Evolutionary conservation across 495 filamentous ascomycete genomes (phyloP).

Genomic region (Xylaria telfairii): DNA sequence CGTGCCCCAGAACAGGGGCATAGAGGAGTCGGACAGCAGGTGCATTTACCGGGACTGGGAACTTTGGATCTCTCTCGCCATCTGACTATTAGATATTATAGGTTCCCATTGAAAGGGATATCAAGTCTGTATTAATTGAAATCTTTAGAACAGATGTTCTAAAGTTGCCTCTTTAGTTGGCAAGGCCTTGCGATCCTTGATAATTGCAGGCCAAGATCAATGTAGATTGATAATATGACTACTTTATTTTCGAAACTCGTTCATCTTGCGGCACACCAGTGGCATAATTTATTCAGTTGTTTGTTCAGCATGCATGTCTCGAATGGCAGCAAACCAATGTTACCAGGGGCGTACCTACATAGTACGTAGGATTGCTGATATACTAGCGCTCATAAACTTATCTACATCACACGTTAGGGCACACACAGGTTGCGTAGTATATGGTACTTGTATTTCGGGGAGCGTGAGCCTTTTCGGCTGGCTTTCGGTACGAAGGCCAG

Average conservation of each 20-base stretch:
- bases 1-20: not conserved
- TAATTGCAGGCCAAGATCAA: not conserved
- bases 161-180: not conserved
- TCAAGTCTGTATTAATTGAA: not conserved
- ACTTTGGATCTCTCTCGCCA: not conserved
- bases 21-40: not conserved
- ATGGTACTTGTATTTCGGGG: too few relatives aligned
- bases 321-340: not conserved
- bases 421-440: too few relatives aligned
- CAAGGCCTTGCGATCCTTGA: not conserved
- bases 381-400: too few relatives aligned
- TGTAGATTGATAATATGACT: not conserved
- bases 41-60: conserved; percentile 7
- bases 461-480: too few relatives aligned
- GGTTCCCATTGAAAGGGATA: not conserved
- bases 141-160: not conserved
- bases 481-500: too few relatives aligned
- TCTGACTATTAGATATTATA: not conserved
- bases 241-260: not conserved
- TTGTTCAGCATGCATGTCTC: not conserved
- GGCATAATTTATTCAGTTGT: not conserved
- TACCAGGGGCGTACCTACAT: too few relatives aligned
- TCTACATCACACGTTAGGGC: too few relatives aligned
- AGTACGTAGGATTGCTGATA: too few relatives aligned
- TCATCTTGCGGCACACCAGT: not conserved